Evolutionary conservation across 805 yeast species (phyloP).

Genomic region (Wickerhamiella bombiphila): DNA sequence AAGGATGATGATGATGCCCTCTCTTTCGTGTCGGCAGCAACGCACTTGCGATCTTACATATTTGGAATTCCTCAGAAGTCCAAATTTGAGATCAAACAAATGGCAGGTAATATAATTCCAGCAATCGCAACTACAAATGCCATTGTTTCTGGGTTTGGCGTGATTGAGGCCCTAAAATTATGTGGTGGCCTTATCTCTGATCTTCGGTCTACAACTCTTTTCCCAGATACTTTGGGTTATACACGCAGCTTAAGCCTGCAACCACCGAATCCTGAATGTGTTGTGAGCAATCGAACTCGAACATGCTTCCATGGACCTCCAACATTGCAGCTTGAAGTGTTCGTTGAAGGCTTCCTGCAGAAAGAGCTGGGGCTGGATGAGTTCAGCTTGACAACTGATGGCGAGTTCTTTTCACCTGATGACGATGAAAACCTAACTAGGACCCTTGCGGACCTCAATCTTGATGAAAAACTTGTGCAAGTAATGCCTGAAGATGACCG

Average conservation of each 20-base stretch:
- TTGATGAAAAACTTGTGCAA: constrained; percentile 51
- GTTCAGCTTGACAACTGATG: constrained; percentile 40
- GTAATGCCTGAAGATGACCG: constrained; percentile 74
- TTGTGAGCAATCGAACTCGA: constrained; percentile 30
- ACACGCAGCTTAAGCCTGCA: constrained; percentile 25
- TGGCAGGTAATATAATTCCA: constrained; percentile 96
- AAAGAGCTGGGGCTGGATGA: constrained; percentile 41
- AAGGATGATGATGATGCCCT: constrained; percentile 91
- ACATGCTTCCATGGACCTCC: constrained; percentile 18
- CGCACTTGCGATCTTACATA: constrained; percentile 75
- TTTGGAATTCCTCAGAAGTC: constrained; percentile 72
- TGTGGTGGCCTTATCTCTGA: constrained; percentile 21
- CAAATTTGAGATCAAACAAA: constrained; percentile 71
- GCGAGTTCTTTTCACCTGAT: constrained; percentile 68
- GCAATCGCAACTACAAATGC: constrained; percentile 98
- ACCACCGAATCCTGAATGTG: constrained; percentile 56
- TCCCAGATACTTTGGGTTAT: constrained; percentile 44
- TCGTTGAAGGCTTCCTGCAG: constrained; percentile 35
- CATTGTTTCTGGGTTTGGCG: constrained; percentile 78
- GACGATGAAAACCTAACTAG: constrained; percentile 60
- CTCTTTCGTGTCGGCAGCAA: constrained; percentile 79
- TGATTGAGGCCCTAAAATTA: constrained; percentile 52
- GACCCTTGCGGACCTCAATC: constrained; percentile 37
- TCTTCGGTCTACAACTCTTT: constrained; percentile 36
- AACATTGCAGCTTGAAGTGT: constrained; percentile 30